Base-by-base conservation (phyloP, 2,329 filamentous ascomycete genomes). In the Chaetomium olivaceum region DNA sequence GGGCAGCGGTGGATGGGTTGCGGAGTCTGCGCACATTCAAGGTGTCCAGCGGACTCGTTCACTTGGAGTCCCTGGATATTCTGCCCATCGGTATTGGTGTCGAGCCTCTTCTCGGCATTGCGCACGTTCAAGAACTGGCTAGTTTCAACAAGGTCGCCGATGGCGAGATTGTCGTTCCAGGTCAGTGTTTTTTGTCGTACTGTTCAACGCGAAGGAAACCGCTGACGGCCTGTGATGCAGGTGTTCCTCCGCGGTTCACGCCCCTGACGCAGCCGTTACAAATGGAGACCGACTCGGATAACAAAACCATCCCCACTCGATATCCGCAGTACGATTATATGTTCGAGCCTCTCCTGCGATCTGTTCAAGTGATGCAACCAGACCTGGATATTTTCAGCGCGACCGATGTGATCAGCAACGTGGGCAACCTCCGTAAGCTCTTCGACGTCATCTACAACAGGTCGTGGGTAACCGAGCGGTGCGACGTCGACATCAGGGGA, bases 141-240 rank as follows among this genome's bases (percentile, higher is more conserved):
- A 73, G 71, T 39, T 73, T 70, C 61, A 73, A 71, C 64, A 71
- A 70, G 52, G 39, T 71, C 1, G n/a, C 48, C 2, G 64, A 71
- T 54, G 62, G 64, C 29, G 64, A 66, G 23, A 73, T 73, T 51
- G 69, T 66, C 16, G 70, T 73, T 4, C 72, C 72, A 16, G 71
- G 71, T 72, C 25, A 3, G 64, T 48, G 2, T 48, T 12, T 4
- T 12, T 23, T 6, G 3, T 3, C n/a, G 19, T 12, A n/a, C 43
- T 46, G 43, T 46, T 19, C 7, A 7, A 48, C 6, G 19, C 55
- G 29, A 19, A 19, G 39, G 4, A 6, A 5, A 43, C 50, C 3
- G 6, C 33, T 55, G 11, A 25, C 48, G 4, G 39, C 39, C 16
- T 16, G 39, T 43, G 39, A 36, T 46, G 11, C 52, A 64, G 72